A percentile compares a stretch with the other conserved stretches of the same genome.
Evolutionary conservation across 768 basidiomycete species (phyloP).

Genomic region (Mycena alexandri): DNA sequence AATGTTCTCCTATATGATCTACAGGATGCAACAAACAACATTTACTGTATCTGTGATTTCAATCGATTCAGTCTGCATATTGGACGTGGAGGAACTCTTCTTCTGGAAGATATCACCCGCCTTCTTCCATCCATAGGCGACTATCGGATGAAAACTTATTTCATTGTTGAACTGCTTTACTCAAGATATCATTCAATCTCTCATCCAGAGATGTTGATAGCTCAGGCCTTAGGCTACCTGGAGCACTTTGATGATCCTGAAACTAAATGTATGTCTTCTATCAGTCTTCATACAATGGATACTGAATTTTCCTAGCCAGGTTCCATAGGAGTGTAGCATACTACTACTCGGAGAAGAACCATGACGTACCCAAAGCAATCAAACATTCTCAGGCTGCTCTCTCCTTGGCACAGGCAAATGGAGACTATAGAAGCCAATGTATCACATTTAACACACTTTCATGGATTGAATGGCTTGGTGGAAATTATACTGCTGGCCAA

Average conservation of each 20-base stretch:
- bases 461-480: neutral
- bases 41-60: neutral
- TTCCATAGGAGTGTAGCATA: neutral
- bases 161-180: neutral
- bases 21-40: neutral
- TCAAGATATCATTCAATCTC: neutral
- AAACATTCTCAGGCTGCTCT: neutral
- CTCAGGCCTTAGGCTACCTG: neutral
- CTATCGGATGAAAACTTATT: neutral
- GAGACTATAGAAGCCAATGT: neutral
- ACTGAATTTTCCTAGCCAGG: neutral
- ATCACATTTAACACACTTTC: neutral
- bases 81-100: neutral
- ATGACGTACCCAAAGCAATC: neutral
- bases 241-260: neutral
- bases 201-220: neutral
- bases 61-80: neutral
- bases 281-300: neutral
- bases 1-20: neutral
- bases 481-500: neutral
- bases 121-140: neutral
- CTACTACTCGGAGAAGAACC: neutral
- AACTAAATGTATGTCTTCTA: neutral
- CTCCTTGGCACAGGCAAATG: neutral
- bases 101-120: neutral